Percentiles rank a stretch among this genome's conserved stretches.
phyloP scores from a whole-genome alignment of 257 asterid genomes.

The Paulownia fortunei region DNA sequence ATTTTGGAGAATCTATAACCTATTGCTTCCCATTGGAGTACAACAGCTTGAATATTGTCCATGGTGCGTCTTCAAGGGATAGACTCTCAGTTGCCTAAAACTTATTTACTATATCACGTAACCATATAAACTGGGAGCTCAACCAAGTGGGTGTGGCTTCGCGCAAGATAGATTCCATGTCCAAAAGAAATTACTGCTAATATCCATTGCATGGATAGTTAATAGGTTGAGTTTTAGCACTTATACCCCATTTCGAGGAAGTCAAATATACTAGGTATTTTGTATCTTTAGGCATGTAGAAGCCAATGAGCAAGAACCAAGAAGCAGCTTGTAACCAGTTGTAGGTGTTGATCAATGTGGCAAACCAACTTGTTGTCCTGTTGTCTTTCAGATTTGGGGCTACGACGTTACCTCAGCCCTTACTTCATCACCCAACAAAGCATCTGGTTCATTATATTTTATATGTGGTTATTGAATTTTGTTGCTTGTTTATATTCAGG shows the following conservation, averaged over 20 bases:
- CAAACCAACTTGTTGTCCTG: background rate
- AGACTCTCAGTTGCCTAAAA: background rate
- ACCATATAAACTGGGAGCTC: background rate
- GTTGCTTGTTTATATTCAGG: conserved; percentile 46
- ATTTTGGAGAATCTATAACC: background rate
- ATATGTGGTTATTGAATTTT: background rate
- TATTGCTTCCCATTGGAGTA: background rate
- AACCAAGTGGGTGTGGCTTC: background rate
- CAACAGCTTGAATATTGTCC: background rate
- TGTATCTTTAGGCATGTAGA: background rate
- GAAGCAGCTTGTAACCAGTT: background rate
- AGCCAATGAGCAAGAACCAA: conserved; percentile 10
- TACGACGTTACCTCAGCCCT: background rate
- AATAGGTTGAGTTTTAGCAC: background rate
- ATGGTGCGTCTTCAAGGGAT: background rate
- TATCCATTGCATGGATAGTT: background rate
- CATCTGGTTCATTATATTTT: background rate
- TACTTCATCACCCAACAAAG: background rate
- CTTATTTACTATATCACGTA: background rate
- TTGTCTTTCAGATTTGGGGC: background rate
- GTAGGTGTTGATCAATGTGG: background rate
- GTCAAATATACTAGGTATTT: background rate
- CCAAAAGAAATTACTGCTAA: background rate
- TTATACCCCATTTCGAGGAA: background rate
- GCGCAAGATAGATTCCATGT: background rate